Base-by-base conservation (phyloP, 306 rosid species). In the Oxytropis ochrocephala region DNA sequence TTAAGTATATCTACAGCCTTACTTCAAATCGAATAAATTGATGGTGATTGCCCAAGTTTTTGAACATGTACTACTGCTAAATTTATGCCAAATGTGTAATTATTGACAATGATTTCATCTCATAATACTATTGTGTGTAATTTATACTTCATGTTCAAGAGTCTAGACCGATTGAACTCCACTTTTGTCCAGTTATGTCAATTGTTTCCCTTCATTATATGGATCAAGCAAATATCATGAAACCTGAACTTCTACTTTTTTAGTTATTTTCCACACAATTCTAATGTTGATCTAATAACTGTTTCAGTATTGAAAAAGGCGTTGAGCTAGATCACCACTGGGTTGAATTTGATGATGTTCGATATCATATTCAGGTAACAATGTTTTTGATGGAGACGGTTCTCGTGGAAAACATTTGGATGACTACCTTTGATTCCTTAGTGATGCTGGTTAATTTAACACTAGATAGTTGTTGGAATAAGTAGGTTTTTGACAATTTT, bases 311-410 rank as follows among this genome's bases (percentile, higher is more conserved):
- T 59, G 96, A 94, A 51, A 94, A 94, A 47, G 90, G 85, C 5
- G 83, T 88, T 73, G 98, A 94, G 68, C 69, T 88, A 65, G 98
- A 94, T 84, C 93, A 74, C 86, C 87, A 88, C 50, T 91, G 97
- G 98, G 90, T 91, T 61, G 97, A 94, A 82, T 94, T 94, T 84
- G 91, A 83, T 62, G 97, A 94, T 84, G 86, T 91, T 44, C 90
- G 98, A 69, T 94, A 84, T 80, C 98, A 94, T 82, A 67, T 88
- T 74, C 98, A 90, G 96, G 98, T 88, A 67, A 69, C 30, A 11
- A 17, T 1, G 29, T 36, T 63, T 58, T 69, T 73, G 6, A 12
- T 35, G 47, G 33, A 58, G 44, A 49, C 21, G 13, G 35, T 67
- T 30, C n/a, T 47, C 19, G 17, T 71, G 61, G 42, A 24, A 16